These are phyloP conservation scores for Zoysia matrella DNA, from an alignment of 202 grass and related monocot species.

Conservation along the genomic window DNA sequence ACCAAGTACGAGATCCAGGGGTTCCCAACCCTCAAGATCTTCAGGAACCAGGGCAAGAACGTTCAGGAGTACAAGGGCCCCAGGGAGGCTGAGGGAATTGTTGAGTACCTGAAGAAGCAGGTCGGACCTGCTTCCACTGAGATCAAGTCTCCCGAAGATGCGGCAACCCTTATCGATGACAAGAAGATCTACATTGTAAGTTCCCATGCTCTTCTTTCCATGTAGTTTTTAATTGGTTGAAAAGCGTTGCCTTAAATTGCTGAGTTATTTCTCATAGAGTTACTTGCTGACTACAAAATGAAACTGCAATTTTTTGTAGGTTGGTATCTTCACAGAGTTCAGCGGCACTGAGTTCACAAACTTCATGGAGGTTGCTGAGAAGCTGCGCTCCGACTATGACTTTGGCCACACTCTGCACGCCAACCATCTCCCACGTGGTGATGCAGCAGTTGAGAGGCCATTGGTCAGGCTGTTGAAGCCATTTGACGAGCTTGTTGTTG, in stretches of 20 bases:
- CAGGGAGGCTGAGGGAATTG: constrained; percentile 87
- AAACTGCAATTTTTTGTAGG: constrained; percentile 47
- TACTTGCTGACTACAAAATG: constrained; percentile 3
- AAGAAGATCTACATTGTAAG: constrained; percentile 86
- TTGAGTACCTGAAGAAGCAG: constrained; percentile 95
- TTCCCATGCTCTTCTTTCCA: neutral
- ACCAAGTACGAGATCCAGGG: constrained; percentile 74
- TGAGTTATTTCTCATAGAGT: neutral
- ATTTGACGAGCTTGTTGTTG: no score
- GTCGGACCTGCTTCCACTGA: constrained; percentile 84
- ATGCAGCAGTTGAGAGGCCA: no score
- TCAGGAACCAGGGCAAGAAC: constrained; percentile 18
- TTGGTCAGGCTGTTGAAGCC: no score
- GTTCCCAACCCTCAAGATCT: constrained; percentile 86
- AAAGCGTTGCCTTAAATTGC: neutral
- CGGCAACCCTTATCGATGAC: constrained; percentile 41
- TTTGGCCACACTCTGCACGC: no score
- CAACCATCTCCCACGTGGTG: no score
- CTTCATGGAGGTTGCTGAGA: constrained; percentile 86
- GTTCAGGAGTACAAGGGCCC: constrained; percentile 93
- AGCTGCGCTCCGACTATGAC: constrained; percentile 49
- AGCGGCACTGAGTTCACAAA: constrained; percentile 69
- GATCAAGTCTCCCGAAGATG: constrained; percentile 83
- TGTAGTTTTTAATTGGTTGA: neutral
- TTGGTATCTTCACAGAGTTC: constrained; percentile 81